These are phyloP conservation scores for Pseudocercospora crystallina DNA, from an alignment of 2,329 filamentous ascomycete genomes.

Conservation along the genomic window DNA sequence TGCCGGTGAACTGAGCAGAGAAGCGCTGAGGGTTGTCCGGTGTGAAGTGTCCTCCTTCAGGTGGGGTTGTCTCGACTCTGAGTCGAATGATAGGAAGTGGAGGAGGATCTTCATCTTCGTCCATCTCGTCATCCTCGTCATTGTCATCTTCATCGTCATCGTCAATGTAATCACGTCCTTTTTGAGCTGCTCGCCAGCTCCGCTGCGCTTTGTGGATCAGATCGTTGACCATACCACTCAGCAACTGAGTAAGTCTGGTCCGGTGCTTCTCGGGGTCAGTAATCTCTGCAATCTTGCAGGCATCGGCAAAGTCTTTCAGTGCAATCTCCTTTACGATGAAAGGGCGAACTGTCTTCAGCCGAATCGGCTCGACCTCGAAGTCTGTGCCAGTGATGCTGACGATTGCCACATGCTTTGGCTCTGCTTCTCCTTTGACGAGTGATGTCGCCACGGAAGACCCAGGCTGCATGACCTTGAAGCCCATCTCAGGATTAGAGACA, in stretches of 20 bases:
- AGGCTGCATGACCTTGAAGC: constrained; percentile 95
- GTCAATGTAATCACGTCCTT: constrained; percentile 39
- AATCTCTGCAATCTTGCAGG: constrained; percentile 74
- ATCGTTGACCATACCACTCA: constrained; percentile 77
- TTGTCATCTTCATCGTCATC: constrained; percentile 47
- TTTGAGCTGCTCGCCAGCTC: constrained; percentile 77
- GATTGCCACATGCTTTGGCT: constrained; percentile 86
- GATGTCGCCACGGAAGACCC: constrained; percentile 96
- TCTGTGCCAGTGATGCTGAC: constrained; percentile 79
- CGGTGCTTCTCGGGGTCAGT: constrained; percentile 63
- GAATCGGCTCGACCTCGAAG: constrained; percentile 76
- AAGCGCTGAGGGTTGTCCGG: constrained; percentile 95
- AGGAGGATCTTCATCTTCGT: constrained; percentile 47
- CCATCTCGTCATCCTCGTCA: constrained; percentile 42
- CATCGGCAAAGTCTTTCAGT: constrained; percentile 71
- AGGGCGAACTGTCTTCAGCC: constrained; percentile 83
- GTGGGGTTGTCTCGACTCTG: constrained; percentile 84
- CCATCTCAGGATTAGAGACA: constrained; percentile 76
- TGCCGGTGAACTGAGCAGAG: constrained; percentile 86
- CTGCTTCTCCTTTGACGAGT: constrained; percentile 82
- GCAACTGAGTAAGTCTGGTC: constrained; percentile 71
- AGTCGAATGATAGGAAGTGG: constrained; percentile 84
- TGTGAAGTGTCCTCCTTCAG: constrained; percentile 81
- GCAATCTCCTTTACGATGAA: constrained; percentile 85
- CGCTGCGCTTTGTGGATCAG: constrained; percentile 82